Evolutionary conservation across 306 rosid species (phyloP).

Genomic region (Pterocarpus macrocarpus): DNA sequence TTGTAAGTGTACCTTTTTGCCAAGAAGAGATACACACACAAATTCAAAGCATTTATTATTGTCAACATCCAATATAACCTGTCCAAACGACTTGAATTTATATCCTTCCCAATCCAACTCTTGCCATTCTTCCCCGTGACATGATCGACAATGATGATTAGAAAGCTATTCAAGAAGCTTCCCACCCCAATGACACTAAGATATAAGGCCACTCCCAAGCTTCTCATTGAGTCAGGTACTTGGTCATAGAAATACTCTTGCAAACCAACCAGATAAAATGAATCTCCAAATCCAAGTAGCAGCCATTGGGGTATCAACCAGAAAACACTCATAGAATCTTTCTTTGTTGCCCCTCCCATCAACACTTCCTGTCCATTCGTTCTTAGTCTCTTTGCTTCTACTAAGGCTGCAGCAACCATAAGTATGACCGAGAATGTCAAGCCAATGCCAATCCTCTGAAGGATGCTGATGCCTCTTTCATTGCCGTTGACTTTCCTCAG

Average conservation of each 20-base stretch:
- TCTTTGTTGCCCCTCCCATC: not conserved
- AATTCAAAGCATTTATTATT: slow-evolving; percentile 43
- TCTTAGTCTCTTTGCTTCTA: slow-evolving; percentile 56
- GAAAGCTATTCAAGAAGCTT: slow-evolving; percentile 57
- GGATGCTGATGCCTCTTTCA: slow-evolving; percentile 64
- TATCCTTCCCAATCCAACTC: slow-evolving; percentile 61
- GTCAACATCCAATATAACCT: slow-evolving; percentile 58
- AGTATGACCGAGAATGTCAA: slow-evolving; percentile 31
- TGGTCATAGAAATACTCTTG: slow-evolving; percentile 65
- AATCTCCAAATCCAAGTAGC: slow-evolving; percentile 55
- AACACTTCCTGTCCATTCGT: not conserved
- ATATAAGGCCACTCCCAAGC: slow-evolving; percentile 61
- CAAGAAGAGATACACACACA: slow-evolving; percentile 43
- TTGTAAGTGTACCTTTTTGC: slow-evolving; percentile 60
- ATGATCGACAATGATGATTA: slow-evolving; percentile 58
- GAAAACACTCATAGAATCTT: slow-evolving; percentile 45
- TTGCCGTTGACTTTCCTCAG: slow-evolving; percentile 51
- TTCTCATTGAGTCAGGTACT: slow-evolving; percentile 64
- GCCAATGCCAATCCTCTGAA: slow-evolving; percentile 59
- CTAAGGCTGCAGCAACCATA: slow-evolving; percentile 54
- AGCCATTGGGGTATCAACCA: slow-evolving; percentile 61
- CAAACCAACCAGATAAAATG: slow-evolving; percentile 56
- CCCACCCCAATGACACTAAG: slow-evolving; percentile 63
- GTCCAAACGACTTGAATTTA: slow-evolving; percentile 59
- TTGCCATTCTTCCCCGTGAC: slow-evolving; percentile 47